Evolutionary conservation across 306 rosid genomes (phyloP).

Genomic region (Vigna reflexopilosa): DNA sequence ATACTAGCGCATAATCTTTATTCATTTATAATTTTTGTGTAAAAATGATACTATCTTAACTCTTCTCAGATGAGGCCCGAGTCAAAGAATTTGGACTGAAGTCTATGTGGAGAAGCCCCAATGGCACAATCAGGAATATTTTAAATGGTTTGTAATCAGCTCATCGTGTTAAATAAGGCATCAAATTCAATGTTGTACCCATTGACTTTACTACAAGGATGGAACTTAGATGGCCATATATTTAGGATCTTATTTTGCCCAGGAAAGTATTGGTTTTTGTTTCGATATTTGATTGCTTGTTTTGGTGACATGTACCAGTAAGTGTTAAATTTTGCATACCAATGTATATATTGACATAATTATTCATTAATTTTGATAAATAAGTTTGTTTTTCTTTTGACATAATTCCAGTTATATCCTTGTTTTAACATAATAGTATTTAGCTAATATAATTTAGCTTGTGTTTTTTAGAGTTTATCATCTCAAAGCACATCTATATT

Average conservation of each 20-base stretch:
- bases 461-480: not conserved
- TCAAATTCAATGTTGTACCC: slow-evolving; percentile 31
- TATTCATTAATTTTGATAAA: slow-evolving; percentile 11
- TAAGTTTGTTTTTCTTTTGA: not conserved
- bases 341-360: not conserved
- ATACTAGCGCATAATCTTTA: slow-evolving; percentile 21
- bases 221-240: slow-evolving; percentile 1
- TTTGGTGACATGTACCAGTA: not conserved
- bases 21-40: slow-evolving; percentile 15
- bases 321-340: not conserved
- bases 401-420: slow-evolving; percentile 3
- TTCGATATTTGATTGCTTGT: slow-evolving; percentile 28
- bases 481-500: slow-evolving; percentile 20
- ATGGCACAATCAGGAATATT: slow-evolving; percentile 94
- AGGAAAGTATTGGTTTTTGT: not conserved
- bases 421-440: not conserved
- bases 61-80: slow-evolving; percentile 84
- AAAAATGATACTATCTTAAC: not conserved
- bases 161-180: slow-evolving; percentile 13
- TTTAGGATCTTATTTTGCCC: not conserved
- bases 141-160: slow-evolving; percentile 70
- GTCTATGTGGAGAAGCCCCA: slow-evolving; percentile 99
- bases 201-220: slow-evolving; percentile 1
- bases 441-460: no score
- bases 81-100: slow-evolving; percentile 94